Evolutionary conservation across 2,329 filamentous ascomycete genomes (phyloP), one percentile per base, ranked within the genome.

Genomic region (Myriangium duriaei): DNA sequence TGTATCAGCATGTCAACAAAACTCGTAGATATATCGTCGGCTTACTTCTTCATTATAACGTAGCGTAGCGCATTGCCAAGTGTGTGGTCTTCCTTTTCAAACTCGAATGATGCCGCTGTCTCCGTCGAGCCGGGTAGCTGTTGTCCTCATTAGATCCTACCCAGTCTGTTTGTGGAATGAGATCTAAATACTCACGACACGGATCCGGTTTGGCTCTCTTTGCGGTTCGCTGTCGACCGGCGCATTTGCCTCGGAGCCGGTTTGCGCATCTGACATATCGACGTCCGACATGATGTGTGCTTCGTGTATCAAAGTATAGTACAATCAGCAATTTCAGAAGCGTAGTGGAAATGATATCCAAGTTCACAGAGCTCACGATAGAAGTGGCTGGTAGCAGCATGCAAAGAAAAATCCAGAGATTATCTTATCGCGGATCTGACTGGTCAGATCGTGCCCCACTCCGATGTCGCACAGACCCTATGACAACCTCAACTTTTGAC

Each of bases 11-110:
- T 17, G 11, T 4, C 17, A 30, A 13, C 13, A 9, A 7, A 9
- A 3, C 11, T 26, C 4, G 12, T 29, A 14, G 13, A 34, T 5
- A 29, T 32, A 3, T 14, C 11, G 6, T 16, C 14, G 6, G 5
- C 40, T 31, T 67, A 95, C 88, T 98, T 98, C 65, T 96, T 96
- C 83, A 94, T 95, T 53, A 98, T 92, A 46, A 95, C 81, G 57
- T 87, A 96, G 53, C 91, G 74, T 50, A 98, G 64, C 7, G 87
- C 85, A 61, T 98, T 98, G 17, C 91, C 91, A 37, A 98, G 68
- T 1, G 91, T 98, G 61, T 98, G 91, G 30, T 92, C 86, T 64
- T 98, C 91, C 32, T 84, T 79, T 43, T 82, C 76, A 52, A 98
- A 93, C 57, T 96, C 84, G 57, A 96, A 98, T 11, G 86, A 94